Percentiles rank a stretch among this genome's conserved stretches.
These are phyloP conservation scores for Sutorius australiensis DNA, from an alignment of 768 basidiomycete genomes.

Conservation along the genomic window DNA sequence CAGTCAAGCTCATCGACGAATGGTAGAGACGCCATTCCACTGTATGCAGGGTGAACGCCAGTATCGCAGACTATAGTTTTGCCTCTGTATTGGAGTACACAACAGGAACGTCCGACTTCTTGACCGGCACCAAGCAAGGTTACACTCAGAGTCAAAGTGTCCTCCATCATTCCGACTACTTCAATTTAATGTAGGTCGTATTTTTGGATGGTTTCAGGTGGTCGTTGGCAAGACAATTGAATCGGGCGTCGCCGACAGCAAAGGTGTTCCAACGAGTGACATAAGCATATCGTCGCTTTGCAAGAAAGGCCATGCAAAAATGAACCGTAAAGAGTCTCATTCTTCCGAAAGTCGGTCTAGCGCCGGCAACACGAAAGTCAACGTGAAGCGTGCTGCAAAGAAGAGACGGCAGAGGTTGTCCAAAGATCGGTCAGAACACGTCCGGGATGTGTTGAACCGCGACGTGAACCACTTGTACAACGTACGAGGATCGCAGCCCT, in stretches of 20 bases:
- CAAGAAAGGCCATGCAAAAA: conserved; percentile 31
- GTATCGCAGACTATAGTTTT: conserved; percentile 95
- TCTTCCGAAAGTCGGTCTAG: conserved; percentile 8
- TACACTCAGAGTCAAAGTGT: conserved; percentile 70
- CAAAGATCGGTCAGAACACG: conserved; percentile 24
- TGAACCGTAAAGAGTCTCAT: neutral
- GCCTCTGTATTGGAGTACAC: conserved; percentile 92
- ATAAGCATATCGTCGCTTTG: neutral
- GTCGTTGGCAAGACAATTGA: neutral
- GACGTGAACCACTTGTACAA: conserved; percentile 25
- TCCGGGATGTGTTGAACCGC: conserved; percentile 26
- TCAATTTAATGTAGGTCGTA: neutral
- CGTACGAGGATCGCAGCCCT: conserved; percentile 9
- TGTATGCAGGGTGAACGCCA: conserved; percentile 95
- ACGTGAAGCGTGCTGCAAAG: conserved; percentile 17
- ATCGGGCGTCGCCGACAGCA: neutral
- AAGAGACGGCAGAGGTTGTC: conserved; percentile 20
- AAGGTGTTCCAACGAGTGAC: neutral
- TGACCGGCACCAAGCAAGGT: conserved; percentile 95
- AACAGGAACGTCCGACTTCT: conserved; percentile 96
- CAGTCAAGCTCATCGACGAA: conserved; percentile 98
- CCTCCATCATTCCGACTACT: conserved; percentile 41
- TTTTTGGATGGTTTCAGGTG: neutral
- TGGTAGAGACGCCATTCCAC: conserved; percentile 91
- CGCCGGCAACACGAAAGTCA: conserved; percentile 3